These are phyloP conservation scores for Hemileccinum rubropunctum DNA, from an alignment of 768 basidiomycete genomes.

Conservation along the genomic window DNA sequence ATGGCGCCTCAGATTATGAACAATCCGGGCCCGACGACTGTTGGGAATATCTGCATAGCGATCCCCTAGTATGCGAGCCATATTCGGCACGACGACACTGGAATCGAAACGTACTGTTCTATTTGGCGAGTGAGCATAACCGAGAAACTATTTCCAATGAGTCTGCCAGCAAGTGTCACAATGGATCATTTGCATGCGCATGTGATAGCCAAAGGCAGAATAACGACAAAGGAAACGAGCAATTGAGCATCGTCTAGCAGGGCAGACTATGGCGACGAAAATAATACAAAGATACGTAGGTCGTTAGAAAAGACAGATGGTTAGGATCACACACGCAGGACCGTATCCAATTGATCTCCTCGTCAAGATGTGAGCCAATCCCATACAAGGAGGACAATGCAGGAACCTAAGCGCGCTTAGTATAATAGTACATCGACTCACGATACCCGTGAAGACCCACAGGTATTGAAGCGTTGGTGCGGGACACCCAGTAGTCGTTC, in stretches of 20 bases:
- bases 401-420: neutral
- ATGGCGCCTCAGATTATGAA: conserved; percentile 9
- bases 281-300: neutral
- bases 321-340: neutral
- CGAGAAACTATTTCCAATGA: neutral
- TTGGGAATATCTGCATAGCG: conserved; percentile 1
- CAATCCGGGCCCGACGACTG: conserved; percentile 10
- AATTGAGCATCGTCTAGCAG: conserved; percentile 1
- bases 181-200: neutral
- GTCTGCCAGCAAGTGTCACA: neutral
- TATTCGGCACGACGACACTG: neutral
- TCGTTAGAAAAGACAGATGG: neutral
- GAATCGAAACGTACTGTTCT: conserved; percentile 1
- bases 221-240: conserved; percentile 10
- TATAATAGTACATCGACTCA: neutral
- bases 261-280: neutral
- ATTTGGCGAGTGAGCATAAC: conserved; percentile 2
- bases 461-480: conserved; percentile 8
- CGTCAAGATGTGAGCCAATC: conserved; percentile 11
- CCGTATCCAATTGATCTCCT: conserved; percentile 8
- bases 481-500: conserved; percentile 11
- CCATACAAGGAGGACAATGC: conserved; percentile 5
- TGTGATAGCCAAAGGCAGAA: conserved; percentile 2
- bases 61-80: conserved; percentile 12
- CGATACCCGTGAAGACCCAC: neutral